phyloP scores from a whole-genome alignment of 108 stramenopile genomes.

The Bacterosira constricta region DNA sequence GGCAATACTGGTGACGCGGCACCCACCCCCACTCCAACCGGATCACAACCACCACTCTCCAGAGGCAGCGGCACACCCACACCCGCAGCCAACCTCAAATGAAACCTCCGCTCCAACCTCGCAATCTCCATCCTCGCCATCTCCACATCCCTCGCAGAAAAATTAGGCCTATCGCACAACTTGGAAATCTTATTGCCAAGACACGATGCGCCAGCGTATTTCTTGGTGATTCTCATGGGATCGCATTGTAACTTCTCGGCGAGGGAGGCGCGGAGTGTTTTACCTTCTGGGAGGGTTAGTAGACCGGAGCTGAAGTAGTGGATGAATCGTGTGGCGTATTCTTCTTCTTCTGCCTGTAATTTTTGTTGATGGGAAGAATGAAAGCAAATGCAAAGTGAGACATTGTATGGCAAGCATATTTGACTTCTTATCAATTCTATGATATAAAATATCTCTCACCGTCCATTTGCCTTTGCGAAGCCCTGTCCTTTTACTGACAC shows the following conservation, averaged over 20 bases:
- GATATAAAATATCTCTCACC: too few species aligned
- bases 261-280: conserved; percentile 91
- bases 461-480: conserved; percentile 87
- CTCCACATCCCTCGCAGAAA: conserved; percentile 59
- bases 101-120: conserved; percentile 69
- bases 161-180: conserved; percentile 61
- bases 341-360: conserved; percentile 82
- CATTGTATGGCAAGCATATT: too few species aligned
- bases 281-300: conserved; percentile 88
- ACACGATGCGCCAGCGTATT: conserved; percentile 93
- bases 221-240: conserved; percentile 98
- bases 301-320: conserved; percentile 91
- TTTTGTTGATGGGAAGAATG: background rate
- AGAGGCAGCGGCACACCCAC: conserved; percentile 13
- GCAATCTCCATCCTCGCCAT: conserved; percentile 67
- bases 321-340: conserved; percentile 91
- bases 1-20: background rate
- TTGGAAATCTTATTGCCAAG: conserved; percentile 86
- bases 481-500: conserved; percentile 20
- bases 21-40: too few species aligned
- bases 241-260: conserved; percentile 96
- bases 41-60: background rate
- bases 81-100: conserved; percentile 62
- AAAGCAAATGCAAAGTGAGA: background rate
- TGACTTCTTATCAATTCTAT: too few species aligned